Percentiles rank a stretch among this genome's conserved stretches.
Evolutionary conservation across 75 land plant species (phyloP).

Genomic region (Selaginella tamariscina): DNA sequence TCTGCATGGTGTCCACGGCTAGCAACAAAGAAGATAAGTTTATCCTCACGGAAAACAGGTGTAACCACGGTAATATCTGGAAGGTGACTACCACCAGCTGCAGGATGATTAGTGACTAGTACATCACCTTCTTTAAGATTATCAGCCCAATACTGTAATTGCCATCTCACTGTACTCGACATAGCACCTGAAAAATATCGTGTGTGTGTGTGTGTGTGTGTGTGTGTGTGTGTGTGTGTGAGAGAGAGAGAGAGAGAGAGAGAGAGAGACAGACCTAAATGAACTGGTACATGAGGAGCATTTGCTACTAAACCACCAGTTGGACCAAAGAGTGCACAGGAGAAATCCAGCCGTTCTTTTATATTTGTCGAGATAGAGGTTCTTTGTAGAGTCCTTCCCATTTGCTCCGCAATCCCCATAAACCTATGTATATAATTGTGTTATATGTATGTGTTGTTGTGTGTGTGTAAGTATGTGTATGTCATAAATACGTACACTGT

Average conservation of each 20-base stretch:
- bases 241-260: too few species aligned
- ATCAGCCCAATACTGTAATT: slow-evolving; percentile 76
- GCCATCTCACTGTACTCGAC: slow-evolving; percentile 96
- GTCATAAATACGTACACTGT: too few species aligned
- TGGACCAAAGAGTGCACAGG: slow-evolving; percentile 96
- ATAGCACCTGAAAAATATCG: too few species aligned
- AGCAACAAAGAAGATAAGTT: slow-evolving; percentile 87
- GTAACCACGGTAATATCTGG: slow-evolving; percentile 98
- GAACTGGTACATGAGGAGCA: slow-evolving; percentile 99
- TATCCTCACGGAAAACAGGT: slow-evolving; percentile 72
- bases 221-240: too few species aligned
- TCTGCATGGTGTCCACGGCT: slow-evolving; percentile 99
- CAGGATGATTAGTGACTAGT: slow-evolving; percentile 90
- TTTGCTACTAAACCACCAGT: slow-evolving; percentile 97
- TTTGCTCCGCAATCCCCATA: slow-evolving; percentile 99
- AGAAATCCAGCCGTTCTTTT: slow-evolving; percentile 90
- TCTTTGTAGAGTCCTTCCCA: slow-evolving; percentile 96
- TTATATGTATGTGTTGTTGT: too few species aligned
- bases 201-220: too few species aligned
- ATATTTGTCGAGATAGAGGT: slow-evolving; percentile 98
- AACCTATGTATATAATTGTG: too few species aligned
- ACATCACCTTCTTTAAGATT: slow-evolving; percentile 92
- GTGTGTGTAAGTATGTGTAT: too few species aligned
- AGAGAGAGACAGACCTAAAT: too few species aligned
- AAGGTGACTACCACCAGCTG: slow-evolving; percentile 97